phyloP scores from a whole-genome alignment of 331 rosid species.

The Telfairia occidentalis region DNA sequence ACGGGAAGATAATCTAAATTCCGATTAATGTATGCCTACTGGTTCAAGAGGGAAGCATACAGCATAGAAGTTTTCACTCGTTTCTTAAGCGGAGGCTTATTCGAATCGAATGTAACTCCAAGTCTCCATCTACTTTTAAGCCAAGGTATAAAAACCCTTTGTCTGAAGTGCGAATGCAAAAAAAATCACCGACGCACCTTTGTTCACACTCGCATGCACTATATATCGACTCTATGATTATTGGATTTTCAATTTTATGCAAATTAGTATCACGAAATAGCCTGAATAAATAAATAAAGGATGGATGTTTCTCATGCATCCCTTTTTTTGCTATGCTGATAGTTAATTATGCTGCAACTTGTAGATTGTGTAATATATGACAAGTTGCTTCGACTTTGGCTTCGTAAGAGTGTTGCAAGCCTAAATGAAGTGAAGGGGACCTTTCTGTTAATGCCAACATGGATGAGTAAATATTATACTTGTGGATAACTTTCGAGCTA shows the following conservation, averaged over 20 bases:
- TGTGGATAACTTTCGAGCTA: constrained; percentile 71
- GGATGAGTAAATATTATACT: constrained; percentile 70
- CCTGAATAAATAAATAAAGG: constrained; percentile 15
- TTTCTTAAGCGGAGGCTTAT: constrained; percentile 72
- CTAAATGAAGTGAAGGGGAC: constrained; percentile 29
- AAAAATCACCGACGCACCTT: constrained; percentile 1
- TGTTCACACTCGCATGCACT: background rate
- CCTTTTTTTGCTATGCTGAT: background rate
- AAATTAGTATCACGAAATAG: constrained; percentile 35
- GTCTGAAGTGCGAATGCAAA: constrained; percentile 56
- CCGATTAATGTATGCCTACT: constrained; percentile 16
- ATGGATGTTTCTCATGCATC: background rate
- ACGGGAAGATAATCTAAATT: background rate
- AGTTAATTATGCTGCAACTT: background rate
- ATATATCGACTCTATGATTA: constrained; percentile 23
- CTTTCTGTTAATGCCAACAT: constrained; percentile 47
- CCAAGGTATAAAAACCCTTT: constrained; percentile 67
- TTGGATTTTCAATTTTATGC: constrained; percentile 28
- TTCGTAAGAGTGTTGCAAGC: constrained; percentile 37
- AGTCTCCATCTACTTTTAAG: constrained; percentile 87
- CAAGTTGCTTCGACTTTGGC: constrained; percentile 14
- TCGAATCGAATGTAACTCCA: constrained; percentile 56
- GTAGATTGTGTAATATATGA: constrained; percentile 37
- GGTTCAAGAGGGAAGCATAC: constrained; percentile 71
- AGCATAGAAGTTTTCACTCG: constrained; percentile 42